These are phyloP conservation scores for Nigrospora oryzae DNA, from an alignment of 2,329 filamentous ascomycete genomes.

Conservation along the genomic window DNA sequence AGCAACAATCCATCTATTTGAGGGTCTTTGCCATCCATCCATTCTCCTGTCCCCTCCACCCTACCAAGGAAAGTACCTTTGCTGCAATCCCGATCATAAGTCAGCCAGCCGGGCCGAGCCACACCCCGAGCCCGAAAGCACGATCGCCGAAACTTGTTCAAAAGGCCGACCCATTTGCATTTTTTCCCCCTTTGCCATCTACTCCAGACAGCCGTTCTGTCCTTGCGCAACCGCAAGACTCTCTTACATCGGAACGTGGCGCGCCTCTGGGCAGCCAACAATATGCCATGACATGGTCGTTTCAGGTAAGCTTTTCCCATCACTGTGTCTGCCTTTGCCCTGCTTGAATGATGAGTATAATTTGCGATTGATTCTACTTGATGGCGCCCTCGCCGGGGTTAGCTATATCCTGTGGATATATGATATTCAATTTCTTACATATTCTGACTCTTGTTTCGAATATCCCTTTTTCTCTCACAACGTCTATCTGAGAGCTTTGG, in stretches of 20 bases:
- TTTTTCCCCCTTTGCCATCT: neutral
- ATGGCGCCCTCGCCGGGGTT: slow-evolving; percentile 88
- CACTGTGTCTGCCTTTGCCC: slow-evolving; percentile 8
- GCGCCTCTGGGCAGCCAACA: neutral
- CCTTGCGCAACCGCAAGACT: neutral
- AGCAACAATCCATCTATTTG: neutral
- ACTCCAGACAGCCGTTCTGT: neutral
- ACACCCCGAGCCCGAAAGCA: neutral
- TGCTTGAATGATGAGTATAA: slow-evolving; percentile 77
- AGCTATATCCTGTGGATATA: slow-evolving; percentile 63
- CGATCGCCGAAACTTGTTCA: neutral
- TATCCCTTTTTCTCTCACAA: no score
- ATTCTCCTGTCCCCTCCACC: no score
- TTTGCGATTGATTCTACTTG: slow-evolving; percentile 93
- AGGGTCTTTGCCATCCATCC: neutral
- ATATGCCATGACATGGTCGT: neutral
- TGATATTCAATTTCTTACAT: slow-evolving; percentile 99
- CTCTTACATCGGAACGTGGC: neutral
- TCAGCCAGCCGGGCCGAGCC: neutral
- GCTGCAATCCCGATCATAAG: no score
- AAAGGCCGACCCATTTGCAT: neutral
- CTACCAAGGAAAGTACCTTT: no score
- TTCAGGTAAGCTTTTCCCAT: slow-evolving; percentile 5
- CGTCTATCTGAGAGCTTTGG: no score
- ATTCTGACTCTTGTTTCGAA: slow-evolving; percentile 61